phyloP scores from a whole-genome alignment of 768 basidiomycete species.

The Calocybe cyanea region DNA sequence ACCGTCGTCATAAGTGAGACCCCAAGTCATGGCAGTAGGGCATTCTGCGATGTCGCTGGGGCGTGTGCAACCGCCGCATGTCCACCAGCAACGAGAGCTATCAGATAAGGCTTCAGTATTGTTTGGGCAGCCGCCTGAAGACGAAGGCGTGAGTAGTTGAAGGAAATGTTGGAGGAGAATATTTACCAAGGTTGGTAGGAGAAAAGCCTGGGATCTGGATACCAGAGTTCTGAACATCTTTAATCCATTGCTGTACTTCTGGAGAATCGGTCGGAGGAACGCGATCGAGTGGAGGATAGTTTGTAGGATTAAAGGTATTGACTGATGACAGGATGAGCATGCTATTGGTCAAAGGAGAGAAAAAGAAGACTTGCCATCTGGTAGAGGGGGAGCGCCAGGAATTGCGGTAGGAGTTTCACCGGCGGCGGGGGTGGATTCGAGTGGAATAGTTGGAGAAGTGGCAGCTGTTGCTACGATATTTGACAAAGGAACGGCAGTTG shows the following conservation, averaged over 20 bases:
- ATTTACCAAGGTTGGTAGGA: constrained; percentile 37
- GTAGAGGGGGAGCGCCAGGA: constrained; percentile 56
- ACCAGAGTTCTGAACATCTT: constrained; percentile 53
- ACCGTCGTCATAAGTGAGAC: constrained; percentile 70
- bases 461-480: constrained; percentile 41
- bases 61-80: constrained; percentile 68
- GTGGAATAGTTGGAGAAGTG: constrained; percentile 38
- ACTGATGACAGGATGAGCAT: constrained; percentile 25
- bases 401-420: constrained; percentile 51
- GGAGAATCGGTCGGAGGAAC: constrained; percentile 57
- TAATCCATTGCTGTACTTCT: constrained; percentile 69
- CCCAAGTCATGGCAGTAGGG: constrained; percentile 58
- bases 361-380: constrained; percentile 38
- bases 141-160: background rate
- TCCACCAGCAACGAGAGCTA: constrained; percentile 70
- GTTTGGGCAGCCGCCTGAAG: constrained; percentile 51
- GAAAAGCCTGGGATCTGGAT: constrained; percentile 53
- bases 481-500: constrained; percentile 57
- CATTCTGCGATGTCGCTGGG: constrained; percentile 72
- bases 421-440: constrained; percentile 43
- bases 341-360: background rate
- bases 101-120: constrained; percentile 57
- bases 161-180: background rate
- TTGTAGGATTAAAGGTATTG: constrained; percentile 39
- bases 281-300: constrained; percentile 66